These are phyloP conservation scores for Cadophora sp. DNA, from an alignment of 2,329 filamentous ascomycete genomes.

Conservation along the genomic window DNA sequence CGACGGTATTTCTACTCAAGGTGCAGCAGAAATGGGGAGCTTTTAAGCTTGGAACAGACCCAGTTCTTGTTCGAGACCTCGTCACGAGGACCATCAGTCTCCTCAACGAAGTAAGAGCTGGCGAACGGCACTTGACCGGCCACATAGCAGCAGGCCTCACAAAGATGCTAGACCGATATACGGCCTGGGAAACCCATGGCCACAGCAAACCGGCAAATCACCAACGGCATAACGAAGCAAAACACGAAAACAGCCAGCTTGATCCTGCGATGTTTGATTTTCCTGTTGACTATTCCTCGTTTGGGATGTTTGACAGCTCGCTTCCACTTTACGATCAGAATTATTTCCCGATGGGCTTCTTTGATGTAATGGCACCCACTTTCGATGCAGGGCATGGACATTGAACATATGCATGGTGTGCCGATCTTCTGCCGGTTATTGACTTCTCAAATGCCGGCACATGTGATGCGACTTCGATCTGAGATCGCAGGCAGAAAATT, in stretches of 20 bases:
- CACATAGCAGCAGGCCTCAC: constrained; percentile 47
- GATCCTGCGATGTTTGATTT: neutral
- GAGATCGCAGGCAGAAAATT: neutral
- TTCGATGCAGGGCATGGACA: constrained; percentile 12
- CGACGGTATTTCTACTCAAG: constrained; percentile 48
- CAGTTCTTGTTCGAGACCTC: constrained; percentile 43
- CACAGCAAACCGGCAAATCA: neutral
- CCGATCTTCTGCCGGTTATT: neutral
- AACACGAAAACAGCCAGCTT: neutral
- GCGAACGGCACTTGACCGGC: constrained; percentile 47
- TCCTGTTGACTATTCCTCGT: constrained; percentile 8
- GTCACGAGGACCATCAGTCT: constrained; percentile 45
- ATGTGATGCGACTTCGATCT: neutral
- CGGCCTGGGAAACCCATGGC: constrained; percentile 12
- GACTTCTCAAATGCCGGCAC: neutral
- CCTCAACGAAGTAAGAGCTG: constrained; percentile 43
- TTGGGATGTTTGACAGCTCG: constrained; percentile 41
- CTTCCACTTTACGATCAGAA: constrained; percentile 27
- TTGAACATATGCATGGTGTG: neutral
- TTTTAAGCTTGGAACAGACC: constrained; percentile 46
- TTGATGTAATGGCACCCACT: constrained; percentile 30
- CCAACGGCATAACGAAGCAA: neutral
- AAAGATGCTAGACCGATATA: constrained; percentile 44
- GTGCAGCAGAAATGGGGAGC: constrained; percentile 46
- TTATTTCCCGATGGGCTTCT: constrained; percentile 37